Evolutionary conservation across 495 filamentous ascomycete genomes (phyloP).

Genomic region (Penicillium roqueforti): DNA sequence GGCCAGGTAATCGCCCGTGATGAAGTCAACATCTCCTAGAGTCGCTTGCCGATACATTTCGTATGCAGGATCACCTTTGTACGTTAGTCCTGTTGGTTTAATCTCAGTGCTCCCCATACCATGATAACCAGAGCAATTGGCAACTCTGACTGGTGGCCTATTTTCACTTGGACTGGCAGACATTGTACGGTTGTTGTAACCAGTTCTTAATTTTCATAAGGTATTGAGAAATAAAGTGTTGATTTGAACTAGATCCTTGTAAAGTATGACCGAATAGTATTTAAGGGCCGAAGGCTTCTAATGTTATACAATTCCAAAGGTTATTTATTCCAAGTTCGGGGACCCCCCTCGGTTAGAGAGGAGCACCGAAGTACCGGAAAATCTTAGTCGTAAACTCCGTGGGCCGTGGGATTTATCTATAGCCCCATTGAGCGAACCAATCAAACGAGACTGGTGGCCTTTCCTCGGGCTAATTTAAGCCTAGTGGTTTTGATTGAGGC

Average conservation of each 20-base stretch:
- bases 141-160: constrained; percentile 37
- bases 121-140: constrained; percentile 48
- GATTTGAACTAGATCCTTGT: neutral
- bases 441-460: neutral
- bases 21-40: constrained; percentile 48
- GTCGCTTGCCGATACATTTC: constrained; percentile 45
- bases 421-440: neutral
- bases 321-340: neutral
- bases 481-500: neutral
- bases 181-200: constrained; percentile 13
- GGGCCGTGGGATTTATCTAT: neutral
- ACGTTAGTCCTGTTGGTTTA: neutral
- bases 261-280: neutral
- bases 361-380: neutral
- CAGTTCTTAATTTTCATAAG: neutral
- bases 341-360: neutral
- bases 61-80: constrained; percentile 38
- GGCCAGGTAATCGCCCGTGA: constrained; percentile 54
- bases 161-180: neutral
- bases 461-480: neutral
- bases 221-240: neutral
- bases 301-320: too few species aligned
- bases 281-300: too few species aligned
- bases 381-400: neutral
- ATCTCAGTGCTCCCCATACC: constrained; percentile 20